Percentiles rank a stretch among this genome's conserved stretches.
Evolutionary conservation across 345 rosid species (phyloP).

Genomic region (Rhodomyrtus tomentosa): DNA sequence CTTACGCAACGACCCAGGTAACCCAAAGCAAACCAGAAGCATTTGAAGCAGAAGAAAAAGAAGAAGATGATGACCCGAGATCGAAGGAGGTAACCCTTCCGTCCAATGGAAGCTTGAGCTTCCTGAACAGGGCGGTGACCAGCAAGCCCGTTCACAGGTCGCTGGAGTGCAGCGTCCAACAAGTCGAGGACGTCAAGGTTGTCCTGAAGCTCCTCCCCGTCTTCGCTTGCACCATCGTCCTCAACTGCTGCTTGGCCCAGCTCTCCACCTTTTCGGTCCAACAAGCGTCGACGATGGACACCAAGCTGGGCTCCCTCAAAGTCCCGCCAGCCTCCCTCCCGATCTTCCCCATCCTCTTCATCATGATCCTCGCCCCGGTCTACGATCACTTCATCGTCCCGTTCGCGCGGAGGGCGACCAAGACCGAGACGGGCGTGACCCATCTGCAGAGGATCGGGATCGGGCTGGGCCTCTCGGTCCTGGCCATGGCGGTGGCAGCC

Average conservation of each 20-base stretch:
- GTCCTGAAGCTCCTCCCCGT: slow-evolving; percentile 15
- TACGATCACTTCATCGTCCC: slow-evolving; percentile 17
- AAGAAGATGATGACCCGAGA: background rate
- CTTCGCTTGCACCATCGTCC: slow-evolving; percentile 16
- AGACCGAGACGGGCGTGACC: slow-evolving; percentile 14
- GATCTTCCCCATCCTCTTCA: slow-evolving; percentile 12
- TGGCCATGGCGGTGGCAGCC: slow-evolving; percentile 19
- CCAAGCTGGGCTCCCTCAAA: slow-evolving; percentile 12
- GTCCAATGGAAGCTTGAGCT: background rate
- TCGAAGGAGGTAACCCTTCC: background rate
- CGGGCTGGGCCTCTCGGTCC: slow-evolving; percentile 10
- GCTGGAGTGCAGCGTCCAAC: slow-evolving; percentile 2
- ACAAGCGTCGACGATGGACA: slow-evolving; percentile 20
- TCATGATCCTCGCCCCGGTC: slow-evolving; percentile 6
- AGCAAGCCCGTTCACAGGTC: background rate
- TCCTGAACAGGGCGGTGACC: slow-evolving; percentile 9
- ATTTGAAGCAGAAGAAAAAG: background rate
- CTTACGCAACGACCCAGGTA: background rate
- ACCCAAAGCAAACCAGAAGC: background rate
- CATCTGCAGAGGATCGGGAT: slow-evolving; percentile 20
- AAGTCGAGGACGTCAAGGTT: slow-evolving; percentile 18
- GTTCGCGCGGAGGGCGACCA: slow-evolving; percentile 1
- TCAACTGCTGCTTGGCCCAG: slow-evolving; percentile 15
- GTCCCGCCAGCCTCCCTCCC: slow-evolving; percentile 22
- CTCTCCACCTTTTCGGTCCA: slow-evolving; percentile 15